Base-by-base conservation (phyloP, 257 asterid genomes). In the Linderniella brevidens region DNA sequence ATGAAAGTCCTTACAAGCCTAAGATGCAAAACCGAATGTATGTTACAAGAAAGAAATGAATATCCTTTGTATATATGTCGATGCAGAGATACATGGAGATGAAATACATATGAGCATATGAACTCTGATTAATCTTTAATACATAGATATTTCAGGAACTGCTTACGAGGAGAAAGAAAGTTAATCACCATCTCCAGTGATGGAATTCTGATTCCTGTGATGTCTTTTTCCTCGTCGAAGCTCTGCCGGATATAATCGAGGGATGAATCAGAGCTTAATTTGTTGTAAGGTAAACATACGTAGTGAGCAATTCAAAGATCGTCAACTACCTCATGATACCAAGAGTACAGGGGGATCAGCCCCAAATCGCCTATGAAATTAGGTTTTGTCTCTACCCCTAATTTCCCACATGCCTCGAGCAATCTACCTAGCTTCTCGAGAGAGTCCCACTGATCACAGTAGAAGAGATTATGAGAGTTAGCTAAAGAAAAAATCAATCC, bases 1-100 rank as follows among this genome's bases (percentile, higher is more conserved):
- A 58, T 77, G 88, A 46, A 69, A 76, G 75, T 86, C 96, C 67
- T 86, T 86, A 53, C 96, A 86, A 16, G 90, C 96, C 96, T 86
- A 57, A 64, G 66, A 13, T 16, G 25, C 62, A 59, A 55, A 39
- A 52, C 41, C 17, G 46, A 19, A 50, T 41, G 35, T 42, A 62
- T 32, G 69, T 55, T 39, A 39, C 43, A 2, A 25, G 32, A 6
- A 2, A 2, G 32, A 25, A 25, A 25, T 6, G 6, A 25, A 25
- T 25, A 25, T 25, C 6, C 6, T 25, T 25, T 25, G 32, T 25
- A 25, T 6, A 25, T 25, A 25, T n/a, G n/a, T n/a, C 32, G 3
- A 25, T 25, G 32, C 6, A 25, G 4, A 25, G 32, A 25, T n/a
- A n/a, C n/a, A 25, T 25, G 32, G 32, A 25, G 32, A 25, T 25